Base-by-base conservation (phyloP, 192 early-diverging fungal genomes). In the Gorgonomyces haynaldii region DNA sequence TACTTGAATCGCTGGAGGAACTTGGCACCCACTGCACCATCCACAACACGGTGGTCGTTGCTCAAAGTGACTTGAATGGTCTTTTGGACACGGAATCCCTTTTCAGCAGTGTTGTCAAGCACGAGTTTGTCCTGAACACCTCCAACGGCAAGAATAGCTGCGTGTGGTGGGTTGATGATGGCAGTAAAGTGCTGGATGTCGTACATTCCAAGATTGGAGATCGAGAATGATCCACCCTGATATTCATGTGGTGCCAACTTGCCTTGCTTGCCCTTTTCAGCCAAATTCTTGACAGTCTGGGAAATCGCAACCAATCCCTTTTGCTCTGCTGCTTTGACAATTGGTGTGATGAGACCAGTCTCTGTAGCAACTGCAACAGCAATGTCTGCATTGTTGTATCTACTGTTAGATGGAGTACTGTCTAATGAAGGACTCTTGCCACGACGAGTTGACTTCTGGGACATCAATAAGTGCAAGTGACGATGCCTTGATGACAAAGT, bases 141-240 rank as follows among this genome's bases (percentile, higher is more conserved):
- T n/a, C 93, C 93, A 24, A 98, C 81, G 53, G 91, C 91, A 26
- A 98, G 74, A 58, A 98, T 98, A 51, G 81, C 82, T 2, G 89
- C 64, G 51, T 95, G 91, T 19, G 91, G 91, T 28, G 88, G 86
- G 74, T 98, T 95, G 68, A 98, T 94, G 56, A 98, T 98, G 43
- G 94, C 94, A 27, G 90, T 88, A 72, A 98, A 98, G 54, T 84
- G 80, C 50, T 79, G 76, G 63, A 95, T 80, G 37, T 88, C 90
- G 56, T 76, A 94, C 94, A 98, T 98, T 52, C 94, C 94, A 50
- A 98, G 70, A 73, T 98, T 98, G 45, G 90, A 94, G 66, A 98
- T 92, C 45, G 94, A 87, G 71, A 98, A 98, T 36, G 83, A 81
- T 30, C 94, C 94, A 64, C 93, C 93, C 59, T 98, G 94, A 81